phyloP scores from a whole-genome alignment of 768 basidiomycete genomes.

The Trametes cingulata region DNA sequence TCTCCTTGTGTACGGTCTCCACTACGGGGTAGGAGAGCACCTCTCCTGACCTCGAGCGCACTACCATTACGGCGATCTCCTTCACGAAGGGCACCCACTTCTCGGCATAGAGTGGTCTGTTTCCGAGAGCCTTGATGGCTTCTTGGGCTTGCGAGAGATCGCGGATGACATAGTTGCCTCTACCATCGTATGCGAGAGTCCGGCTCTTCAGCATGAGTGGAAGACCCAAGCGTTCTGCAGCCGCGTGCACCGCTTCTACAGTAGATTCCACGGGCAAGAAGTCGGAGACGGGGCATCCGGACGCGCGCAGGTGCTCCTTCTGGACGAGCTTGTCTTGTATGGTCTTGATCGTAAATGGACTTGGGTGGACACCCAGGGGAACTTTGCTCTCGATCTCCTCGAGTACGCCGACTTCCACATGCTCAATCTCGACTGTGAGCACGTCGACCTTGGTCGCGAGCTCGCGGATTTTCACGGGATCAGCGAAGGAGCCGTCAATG shows the following conservation, averaged over 20 bases:
- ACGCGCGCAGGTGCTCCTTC: conserved; percentile 55
- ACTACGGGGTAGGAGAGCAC: conserved; percentile 87
- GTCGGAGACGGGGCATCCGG: conserved; percentile 54
- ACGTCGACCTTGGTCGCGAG: conserved; percentile 82
- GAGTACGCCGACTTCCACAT: conserved; percentile 80
- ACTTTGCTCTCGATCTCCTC: conserved; percentile 52
- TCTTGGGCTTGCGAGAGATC: conserved; percentile 51
- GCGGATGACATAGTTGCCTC: conserved; percentile 84
- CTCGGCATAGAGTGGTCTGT: conserved; percentile 87
- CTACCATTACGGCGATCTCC: conserved; percentile 98
- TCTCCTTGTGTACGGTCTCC: conserved; percentile 93
- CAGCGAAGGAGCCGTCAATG: conserved; percentile 87
- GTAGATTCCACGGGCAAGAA: conserved; percentile 63
- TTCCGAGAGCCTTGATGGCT: conserved; percentile 57
- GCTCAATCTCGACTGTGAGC: conserved; percentile 95
- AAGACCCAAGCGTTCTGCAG: conserved; percentile 63
- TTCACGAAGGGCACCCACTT: conserved; percentile 87
- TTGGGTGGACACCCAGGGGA: conserved; percentile 58
- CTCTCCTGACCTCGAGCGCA: conserved; percentile 71
- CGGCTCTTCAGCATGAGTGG: conserved; percentile 96
- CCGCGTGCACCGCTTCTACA: conserved; percentile 51
- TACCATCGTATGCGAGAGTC: conserved; percentile 94
- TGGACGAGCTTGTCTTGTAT: conserved; percentile 82
- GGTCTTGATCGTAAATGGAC: conserved; percentile 74
- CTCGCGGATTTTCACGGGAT: conserved; percentile 73